Percentiles rank a stretch among this genome's conserved stretches.
phyloP scores from a whole-genome alignment of 768 basidiomycete genomes.

The Kwoniella europaea region DNA sequence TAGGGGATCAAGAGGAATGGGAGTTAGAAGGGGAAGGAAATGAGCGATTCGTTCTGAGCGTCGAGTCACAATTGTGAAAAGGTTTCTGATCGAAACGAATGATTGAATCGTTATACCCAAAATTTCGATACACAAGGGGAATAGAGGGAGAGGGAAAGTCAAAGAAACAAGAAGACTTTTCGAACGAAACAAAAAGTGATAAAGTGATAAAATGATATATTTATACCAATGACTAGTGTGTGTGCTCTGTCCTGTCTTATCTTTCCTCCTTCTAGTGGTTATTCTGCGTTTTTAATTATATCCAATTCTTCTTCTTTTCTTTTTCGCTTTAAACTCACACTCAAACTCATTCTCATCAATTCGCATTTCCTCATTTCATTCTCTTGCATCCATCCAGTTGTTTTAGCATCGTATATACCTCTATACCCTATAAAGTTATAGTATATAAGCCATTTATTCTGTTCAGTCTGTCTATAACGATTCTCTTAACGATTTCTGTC shows the following conservation, averaged over 20 bases:
- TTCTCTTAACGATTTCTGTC: not conserved
- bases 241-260: not conserved
- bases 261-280: not conserved
- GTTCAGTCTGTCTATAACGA: not conserved
- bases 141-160: not conserved
- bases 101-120: not conserved
- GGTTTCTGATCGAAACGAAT: not conserved
- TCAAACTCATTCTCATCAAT: not conserved
- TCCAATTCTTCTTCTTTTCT: not conserved
- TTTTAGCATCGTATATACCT: not conserved
- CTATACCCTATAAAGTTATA: not conserved
- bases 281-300: not conserved
- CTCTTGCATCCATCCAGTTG: no score
- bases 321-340: not conserved
- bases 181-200: not conserved
- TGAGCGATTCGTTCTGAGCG: not conserved
- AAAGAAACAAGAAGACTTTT: not conserved
- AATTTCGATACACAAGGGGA: not conserved
- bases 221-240: not conserved
- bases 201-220: not conserved
- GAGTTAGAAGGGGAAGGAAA: constrained; percentile 15
- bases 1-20: constrained; percentile 4
- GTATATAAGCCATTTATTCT: not conserved
- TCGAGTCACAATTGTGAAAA: not conserved
- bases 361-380: not conserved